A percentile compares a stretch with the other conserved stretches of the same genome.
Conservation (phyloP, 2,329 filamentous ascomycete genomes). For the Aspergillus luchuensis region DNA sequence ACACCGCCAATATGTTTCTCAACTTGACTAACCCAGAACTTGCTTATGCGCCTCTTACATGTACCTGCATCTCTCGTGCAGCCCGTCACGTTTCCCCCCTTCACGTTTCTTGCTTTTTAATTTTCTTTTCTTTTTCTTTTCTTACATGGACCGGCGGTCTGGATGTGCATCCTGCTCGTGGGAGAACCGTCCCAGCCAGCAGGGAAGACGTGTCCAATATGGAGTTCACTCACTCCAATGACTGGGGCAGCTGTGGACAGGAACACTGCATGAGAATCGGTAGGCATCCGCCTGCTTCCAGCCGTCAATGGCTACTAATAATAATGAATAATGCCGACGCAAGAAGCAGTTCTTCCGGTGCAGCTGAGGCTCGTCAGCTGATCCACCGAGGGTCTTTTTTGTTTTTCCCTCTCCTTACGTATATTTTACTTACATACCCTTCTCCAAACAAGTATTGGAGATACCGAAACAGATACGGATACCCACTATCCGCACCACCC, state of each 20-base stretch:
- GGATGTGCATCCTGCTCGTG: not conserved
- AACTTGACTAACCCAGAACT: not conserved
- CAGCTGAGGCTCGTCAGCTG: conserved; percentile 2
- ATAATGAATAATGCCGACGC: not conserved
- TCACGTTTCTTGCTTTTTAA: not conserved
- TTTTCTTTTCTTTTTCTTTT: too few species aligned
- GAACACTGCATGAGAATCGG: not conserved
- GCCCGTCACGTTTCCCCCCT: not conserved
- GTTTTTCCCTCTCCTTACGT: not conserved
- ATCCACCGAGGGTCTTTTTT: not conserved
- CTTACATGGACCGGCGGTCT: not conserved
- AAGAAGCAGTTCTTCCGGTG: not conserved
- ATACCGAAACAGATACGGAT: not conserved
- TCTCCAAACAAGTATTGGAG: not conserved
- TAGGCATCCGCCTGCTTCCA: not conserved
- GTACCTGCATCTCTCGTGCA: conserved; percentile 4
- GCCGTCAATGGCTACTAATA: not conserved
- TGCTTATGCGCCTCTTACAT: not conserved
- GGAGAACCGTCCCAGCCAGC: not conserved
- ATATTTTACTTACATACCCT: not conserved
- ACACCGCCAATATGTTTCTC: not conserved
- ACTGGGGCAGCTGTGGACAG: not conserved
- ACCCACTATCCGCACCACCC: not conserved
- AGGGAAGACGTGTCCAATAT: not conserved
- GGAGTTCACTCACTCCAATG: not conserved